Percentiles rank a stretch among this genome's conserved stretches.
phyloP scores from a whole-genome alignment of 2,329 filamentous ascomycete species.

The Phialophora verrucosa region DNA sequence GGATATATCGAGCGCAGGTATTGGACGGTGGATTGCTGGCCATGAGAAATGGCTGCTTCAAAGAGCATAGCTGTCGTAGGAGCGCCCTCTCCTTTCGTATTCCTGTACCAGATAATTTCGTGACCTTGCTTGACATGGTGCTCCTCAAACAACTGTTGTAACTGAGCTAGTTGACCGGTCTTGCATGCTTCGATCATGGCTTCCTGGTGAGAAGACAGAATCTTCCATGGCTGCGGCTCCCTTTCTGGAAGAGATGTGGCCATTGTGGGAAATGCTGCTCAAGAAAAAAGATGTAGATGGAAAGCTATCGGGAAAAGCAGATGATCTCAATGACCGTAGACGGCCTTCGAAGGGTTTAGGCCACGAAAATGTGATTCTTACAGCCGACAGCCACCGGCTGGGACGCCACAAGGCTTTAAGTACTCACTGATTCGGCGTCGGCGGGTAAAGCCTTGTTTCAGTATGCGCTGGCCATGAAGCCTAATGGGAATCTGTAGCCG shows the following conservation, averaged over 20 bases:
- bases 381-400: neutral
- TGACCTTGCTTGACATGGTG: conserved; percentile 14
- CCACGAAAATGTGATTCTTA: conserved; percentile 1
- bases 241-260: conserved; percentile 2
- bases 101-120: neutral
- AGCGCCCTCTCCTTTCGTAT: conserved; percentile 12
- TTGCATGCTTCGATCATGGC: conserved; percentile 24
- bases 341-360: conserved; percentile 3
- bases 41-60: conserved; percentile 21
- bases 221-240: conserved; percentile 1
- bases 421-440: neutral
- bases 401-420: neutral
- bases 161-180: conserved; percentile 8
- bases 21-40: conserved; percentile 14
- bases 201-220: neutral
- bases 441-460: conserved; percentile 4
- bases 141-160: conserved; percentile 11
- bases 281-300: neutral
- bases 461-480: neutral
- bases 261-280: conserved; percentile 6
- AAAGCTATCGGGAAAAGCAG: conserved; percentile 1
- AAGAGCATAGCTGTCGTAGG: conserved; percentile 14
- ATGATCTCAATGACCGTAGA: neutral
- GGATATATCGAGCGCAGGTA: no score
- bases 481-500: neutral